phyloP scores from a whole-genome alignment of 202 grass and related monocot species.

The Alloteropsis angusta region DNA sequence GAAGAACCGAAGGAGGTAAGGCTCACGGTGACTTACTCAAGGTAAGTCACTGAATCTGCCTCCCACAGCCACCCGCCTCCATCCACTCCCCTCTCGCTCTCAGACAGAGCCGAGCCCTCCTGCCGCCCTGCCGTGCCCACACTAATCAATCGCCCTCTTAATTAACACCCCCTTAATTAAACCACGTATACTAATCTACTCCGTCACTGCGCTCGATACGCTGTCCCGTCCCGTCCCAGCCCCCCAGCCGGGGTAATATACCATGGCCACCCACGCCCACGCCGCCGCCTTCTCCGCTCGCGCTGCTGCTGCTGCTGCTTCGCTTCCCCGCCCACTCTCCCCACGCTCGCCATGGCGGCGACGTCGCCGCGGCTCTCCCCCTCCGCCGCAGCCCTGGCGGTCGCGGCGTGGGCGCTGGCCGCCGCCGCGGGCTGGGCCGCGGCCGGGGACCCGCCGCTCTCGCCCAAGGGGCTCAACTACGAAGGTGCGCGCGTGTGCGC shows the following conservation, averaged over 20 bases:
- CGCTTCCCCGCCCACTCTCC: not conserved
- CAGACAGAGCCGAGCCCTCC: too few relatives aligned
- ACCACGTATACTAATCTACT: constrained; percentile 5
- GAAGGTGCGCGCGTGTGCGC: constrained; percentile 31
- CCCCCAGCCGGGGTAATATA: constrained; percentile 14
- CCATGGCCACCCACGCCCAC: constrained; percentile 28
- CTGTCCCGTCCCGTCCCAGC: not conserved
- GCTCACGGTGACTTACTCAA: too few relatives aligned
- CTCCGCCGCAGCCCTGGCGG: not conserved
- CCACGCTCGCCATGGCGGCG: not conserved
- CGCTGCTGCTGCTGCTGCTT: not conserved
- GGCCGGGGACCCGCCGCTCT: constrained; percentile 63
- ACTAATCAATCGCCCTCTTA: not conserved
- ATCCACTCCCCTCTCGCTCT: not conserved
- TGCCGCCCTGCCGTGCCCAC: too few relatives aligned
- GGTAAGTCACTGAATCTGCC: too few relatives aligned
- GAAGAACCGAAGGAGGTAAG: too few relatives aligned
- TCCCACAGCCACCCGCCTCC: constrained; percentile 19
- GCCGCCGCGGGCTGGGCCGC: not conserved
- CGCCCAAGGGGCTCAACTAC: constrained; percentile 89
- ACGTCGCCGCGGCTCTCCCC: not conserved
- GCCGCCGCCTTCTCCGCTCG: not conserved
- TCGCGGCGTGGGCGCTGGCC: not conserved
- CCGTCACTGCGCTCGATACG: constrained; percentile 28
- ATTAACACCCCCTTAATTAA: constrained; percentile 22